A percentile compares a stretch with the other conserved stretches of the same genome.
These are phyloP conservation scores for Globisporangium viniferum DNA, from an alignment of 352 stramenopile species.

Conservation along the genomic window DNA sequence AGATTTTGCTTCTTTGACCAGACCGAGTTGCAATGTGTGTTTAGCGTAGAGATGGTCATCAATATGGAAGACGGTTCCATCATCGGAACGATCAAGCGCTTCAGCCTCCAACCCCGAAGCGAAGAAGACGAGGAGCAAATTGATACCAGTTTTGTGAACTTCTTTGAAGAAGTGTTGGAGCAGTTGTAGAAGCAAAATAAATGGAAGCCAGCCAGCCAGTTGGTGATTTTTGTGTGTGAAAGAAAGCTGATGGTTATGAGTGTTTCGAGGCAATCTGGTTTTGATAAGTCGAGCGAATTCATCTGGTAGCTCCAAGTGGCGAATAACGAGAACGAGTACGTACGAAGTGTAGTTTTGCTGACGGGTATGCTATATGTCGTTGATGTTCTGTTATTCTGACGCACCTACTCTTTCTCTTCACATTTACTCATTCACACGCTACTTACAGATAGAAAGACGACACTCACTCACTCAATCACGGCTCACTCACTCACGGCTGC, in stretches of 20 bases:
- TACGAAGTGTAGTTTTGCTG: background rate
- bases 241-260: background rate
- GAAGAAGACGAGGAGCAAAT: conserved; percentile 77
- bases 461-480: background rate
- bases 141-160: conserved; percentile 81
- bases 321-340: background rate
- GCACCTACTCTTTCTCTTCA: background rate
- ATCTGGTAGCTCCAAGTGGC: background rate
- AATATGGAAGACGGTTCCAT: conserved; percentile 48
- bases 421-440: background rate
- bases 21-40: conserved; percentile 76
- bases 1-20: background rate
- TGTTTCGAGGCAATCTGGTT: background rate
- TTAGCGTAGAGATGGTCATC: conserved; percentile 80
- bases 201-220: conserved; percentile 1
- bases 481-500: background rate
- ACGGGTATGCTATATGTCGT: background rate
- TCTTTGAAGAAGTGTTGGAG: conserved; percentile 75
- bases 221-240: conserved; percentile 9
- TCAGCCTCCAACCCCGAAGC: conserved; percentile 51
- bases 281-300: background rate
- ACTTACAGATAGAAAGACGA: background rate
- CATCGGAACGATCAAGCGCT: conserved; percentile 67
- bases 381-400: background rate
- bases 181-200: conserved; percentile 44